Evolutionary conservation across 2,329 filamentous ascomycete species (phyloP), one percentile per base, ranked within the genome.

Genomic region (Thielaviopsis punctulata): DNA sequence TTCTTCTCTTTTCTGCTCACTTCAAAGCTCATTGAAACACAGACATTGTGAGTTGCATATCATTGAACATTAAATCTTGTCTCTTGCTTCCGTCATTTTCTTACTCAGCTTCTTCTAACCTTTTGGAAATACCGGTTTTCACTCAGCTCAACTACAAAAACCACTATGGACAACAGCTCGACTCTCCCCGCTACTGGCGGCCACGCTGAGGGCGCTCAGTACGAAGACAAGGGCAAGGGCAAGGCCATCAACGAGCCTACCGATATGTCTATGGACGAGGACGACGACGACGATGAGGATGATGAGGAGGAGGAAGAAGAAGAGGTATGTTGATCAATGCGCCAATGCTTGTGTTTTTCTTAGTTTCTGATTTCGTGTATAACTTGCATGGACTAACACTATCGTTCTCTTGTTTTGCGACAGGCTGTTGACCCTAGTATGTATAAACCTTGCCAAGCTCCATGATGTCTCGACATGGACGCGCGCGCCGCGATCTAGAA

Each of bases 141-240:
- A 48, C 51, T n/a, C 22, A 41, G 7, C 21, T 21, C 18, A 46
- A n/a, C 46, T 36, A 36, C 27, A 49, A 18, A 24, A 48, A 74
- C 78, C 73, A 66, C 73, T 57, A 62, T 64, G 61, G 68, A 72
- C 58, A 75, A 73, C 68, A 67, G 67, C 58, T 62, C 68, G 59
- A 71, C 70, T 57, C 64, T 70, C 63, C 67, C 73, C 52, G 62
- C 71, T 60, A 61, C 71, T 60, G 61, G 68, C 62, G 62, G 71
- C 60, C 62, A 63, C 55, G 56, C 60, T 50, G 64, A 65, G 57
- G 64, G 62, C 58, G 60, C 63, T 60, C 62, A 65, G 57, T 64
- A 75, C 56, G 73, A 79, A 62, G 69, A 73, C 66, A 94, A 94
- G 76, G 86, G 86, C 68, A 95, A 95, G 75, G 87, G 87, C 71